Conservation (phyloP, 306 rosid species). For the Crataegus laevigata region DNA sequence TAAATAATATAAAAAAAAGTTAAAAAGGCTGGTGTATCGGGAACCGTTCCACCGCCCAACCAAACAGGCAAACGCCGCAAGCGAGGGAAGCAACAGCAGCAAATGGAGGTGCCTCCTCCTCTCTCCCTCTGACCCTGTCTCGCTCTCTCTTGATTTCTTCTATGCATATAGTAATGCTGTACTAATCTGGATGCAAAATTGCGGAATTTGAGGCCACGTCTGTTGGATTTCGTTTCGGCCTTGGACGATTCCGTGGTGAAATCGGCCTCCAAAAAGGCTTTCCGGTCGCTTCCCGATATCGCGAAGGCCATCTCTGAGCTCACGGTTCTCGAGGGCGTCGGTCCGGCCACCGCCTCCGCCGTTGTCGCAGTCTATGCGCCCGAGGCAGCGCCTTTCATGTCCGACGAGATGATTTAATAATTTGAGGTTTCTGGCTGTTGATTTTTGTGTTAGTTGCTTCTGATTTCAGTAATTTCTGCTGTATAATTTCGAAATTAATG, state of each 20-base stretch:
- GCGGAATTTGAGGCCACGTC: slow-evolving; percentile 58
- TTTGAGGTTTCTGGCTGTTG: background rate
- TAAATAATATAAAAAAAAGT: no score
- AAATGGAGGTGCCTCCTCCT: slow-evolving; percentile 59
- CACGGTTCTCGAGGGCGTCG: slow-evolving; percentile 72
- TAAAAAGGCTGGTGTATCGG: background rate
- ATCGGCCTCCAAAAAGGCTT: slow-evolving; percentile 56
- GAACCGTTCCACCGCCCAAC: background rate
- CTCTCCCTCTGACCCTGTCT: background rate
- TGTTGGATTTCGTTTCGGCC: slow-evolving; percentile 71
- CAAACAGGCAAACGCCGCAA: background rate
- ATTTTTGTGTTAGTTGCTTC: background rate
- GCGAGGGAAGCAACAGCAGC: background rate
- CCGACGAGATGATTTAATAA: slow-evolving; percentile 59
- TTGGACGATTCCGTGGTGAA: slow-evolving; percentile 54
- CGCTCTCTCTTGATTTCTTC: background rate
- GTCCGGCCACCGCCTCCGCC: slow-evolving; percentile 89
- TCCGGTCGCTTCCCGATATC: slow-evolving; percentile 61
- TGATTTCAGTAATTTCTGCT: background rate
- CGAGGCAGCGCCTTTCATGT: slow-evolving; percentile 74
- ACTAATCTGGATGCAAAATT: background rate
- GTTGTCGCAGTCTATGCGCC: slow-evolving; percentile 73
- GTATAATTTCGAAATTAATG: background rate
- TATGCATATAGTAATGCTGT: background rate
- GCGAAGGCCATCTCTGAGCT: slow-evolving; percentile 63